A percentile compares a stretch with the other conserved stretches of the same genome.
Conservation (phyloP, 768 basidiomycete genomes). For the Pulveroboletus sp. region DNA sequence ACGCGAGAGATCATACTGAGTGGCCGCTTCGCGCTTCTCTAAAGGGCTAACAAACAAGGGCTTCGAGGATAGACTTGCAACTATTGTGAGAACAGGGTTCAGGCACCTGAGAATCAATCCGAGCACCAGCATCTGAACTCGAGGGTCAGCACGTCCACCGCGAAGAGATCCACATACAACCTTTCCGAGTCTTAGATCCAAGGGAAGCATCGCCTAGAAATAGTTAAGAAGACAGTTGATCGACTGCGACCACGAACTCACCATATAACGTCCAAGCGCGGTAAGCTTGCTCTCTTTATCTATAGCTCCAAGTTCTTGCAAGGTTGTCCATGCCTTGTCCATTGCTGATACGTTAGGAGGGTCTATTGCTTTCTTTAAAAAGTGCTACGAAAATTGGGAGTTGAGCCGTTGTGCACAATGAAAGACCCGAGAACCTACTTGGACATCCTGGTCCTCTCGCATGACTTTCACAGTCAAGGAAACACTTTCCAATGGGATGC, state of each 20-base stretch:
- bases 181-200: slow-evolving; percentile 86
- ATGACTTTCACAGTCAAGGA: slow-evolving; percentile 79
- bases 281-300: slow-evolving; percentile 62
- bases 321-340: slow-evolving; percentile 67
- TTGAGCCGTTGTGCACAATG: background rate
- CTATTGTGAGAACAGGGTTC: slow-evolving; percentile 75
- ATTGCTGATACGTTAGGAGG: slow-evolving; percentile 76
- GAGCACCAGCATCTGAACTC: slow-evolving; percentile 77
- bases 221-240: background rate
- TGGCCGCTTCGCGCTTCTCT: slow-evolving; percentile 80
- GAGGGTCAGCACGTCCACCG: slow-evolving; percentile 1
- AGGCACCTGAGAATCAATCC: slow-evolving; percentile 81
- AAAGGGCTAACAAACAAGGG: slow-evolving; percentile 79
- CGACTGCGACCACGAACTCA: slow-evolving; percentile 23
- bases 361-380: slow-evolving; percentile 73
- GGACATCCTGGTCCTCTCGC: slow-evolving; percentile 73
- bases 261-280: slow-evolving; percentile 79
- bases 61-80: slow-evolving; percentile 81
- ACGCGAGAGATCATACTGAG: slow-evolving; percentile 43
- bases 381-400: slow-evolving; percentile 38
- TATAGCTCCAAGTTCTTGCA: slow-evolving; percentile 78
- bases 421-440: slow-evolving; percentile 39
- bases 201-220: slow-evolving; percentile 70
- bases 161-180: slow-evolving; percentile 30
- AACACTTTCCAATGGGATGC: slow-evolving; percentile 81